These are phyloP conservation scores for Clarireedia sp. DNA, from an alignment of 2,329 filamentous ascomycete genomes.

Conservation along the genomic window DNA sequence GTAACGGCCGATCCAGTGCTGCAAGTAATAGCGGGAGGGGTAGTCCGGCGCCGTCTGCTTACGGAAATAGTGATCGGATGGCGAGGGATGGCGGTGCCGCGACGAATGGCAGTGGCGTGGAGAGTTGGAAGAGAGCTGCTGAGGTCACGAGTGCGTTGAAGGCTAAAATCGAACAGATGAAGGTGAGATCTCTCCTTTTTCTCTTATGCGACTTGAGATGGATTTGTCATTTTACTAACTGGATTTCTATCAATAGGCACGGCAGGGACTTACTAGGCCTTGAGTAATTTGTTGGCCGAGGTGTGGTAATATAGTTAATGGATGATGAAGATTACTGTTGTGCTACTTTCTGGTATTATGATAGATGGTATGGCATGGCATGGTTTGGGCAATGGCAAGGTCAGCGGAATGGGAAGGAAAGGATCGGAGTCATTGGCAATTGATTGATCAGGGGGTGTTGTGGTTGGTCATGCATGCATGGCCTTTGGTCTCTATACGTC, in stretches of 20 bases:
- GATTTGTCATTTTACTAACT: constrained; percentile 4
- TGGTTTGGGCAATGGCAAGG: constrained; percentile 1
- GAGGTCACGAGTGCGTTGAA: constrained; percentile 98
- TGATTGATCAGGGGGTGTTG: constrained; percentile 9
- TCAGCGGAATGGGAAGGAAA: constrained; percentile 1
- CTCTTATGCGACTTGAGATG: neutral
- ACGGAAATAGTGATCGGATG: constrained; percentile 25
- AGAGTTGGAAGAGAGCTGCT: constrained; percentile 95
- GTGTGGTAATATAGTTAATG: constrained; percentile 2
- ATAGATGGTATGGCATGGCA: neutral
- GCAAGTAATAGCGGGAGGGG: constrained; percentile 28
- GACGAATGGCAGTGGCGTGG: constrained; percentile 50
- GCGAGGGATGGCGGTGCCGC: constrained; percentile 20
- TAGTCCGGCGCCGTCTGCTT: constrained; percentile 23
- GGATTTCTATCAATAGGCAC: constrained; percentile 32
- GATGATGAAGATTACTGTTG: neutral
- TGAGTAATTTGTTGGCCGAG: neutral
- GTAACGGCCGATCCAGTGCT: constrained; percentile 26
- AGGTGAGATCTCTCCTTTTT: constrained; percentile 41
- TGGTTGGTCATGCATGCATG: constrained; percentile 11
- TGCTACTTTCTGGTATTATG: neutral
- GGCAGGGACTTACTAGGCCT: constrained; percentile 43
- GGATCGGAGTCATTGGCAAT: constrained; percentile 1
- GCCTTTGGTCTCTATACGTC: neutral
- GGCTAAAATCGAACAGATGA: constrained; percentile 98